A percentile compares a stretch with the other conserved stretches of the same genome.
These are phyloP conservation scores for Kwoniella dendrophila DNA, from an alignment of 768 basidiomycete genomes.

Conservation along the genomic window DNA sequence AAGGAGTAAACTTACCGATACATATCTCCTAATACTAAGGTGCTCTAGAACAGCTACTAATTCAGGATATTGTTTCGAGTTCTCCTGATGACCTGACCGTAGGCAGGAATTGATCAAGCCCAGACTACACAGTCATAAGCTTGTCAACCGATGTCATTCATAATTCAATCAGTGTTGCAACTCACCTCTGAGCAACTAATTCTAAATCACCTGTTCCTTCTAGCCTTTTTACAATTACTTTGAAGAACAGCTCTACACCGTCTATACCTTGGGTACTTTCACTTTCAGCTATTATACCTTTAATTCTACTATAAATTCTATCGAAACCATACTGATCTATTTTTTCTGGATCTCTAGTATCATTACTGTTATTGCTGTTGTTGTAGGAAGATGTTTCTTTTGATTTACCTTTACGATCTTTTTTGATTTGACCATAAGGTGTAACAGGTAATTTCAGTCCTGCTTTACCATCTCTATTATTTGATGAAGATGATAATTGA, in stretches of 20 bases:
- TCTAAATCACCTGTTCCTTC: constrained; percentile 49
- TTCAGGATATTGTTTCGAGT: constrained; percentile 26
- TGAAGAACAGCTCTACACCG: constrained; percentile 27
- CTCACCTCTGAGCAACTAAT: constrained; percentile 45
- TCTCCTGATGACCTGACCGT: constrained; percentile 33
- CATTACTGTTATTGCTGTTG: constrained; percentile 6
- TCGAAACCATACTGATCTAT: constrained; percentile 39
- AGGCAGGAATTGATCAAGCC: constrained; percentile 42
- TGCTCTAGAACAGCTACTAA: constrained; percentile 36
- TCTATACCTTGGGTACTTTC: constrained; percentile 4
- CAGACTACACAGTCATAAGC: too few relatives aligned
- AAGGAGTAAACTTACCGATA: constrained; percentile 28
- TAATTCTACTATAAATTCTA: constrained; percentile 32
- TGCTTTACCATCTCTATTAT: neutral
- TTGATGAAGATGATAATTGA: constrained; percentile 10
- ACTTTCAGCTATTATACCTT: constrained; percentile 10
- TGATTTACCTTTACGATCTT: constrained; percentile 30
- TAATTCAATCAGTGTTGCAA: neutral
- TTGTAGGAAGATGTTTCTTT: constrained; percentile 1
- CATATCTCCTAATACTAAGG: constrained; percentile 33
- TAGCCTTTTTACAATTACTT: constrained; percentile 35
- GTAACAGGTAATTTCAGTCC: constrained; percentile 23
- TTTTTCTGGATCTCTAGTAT: constrained; percentile 6
- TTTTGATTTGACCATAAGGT: constrained; percentile 18
- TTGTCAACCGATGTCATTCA: neutral